Conservation (phyloP, 2,329 filamentous ascomycete genomes). For the Amauroascus verrucosus region DNA sequence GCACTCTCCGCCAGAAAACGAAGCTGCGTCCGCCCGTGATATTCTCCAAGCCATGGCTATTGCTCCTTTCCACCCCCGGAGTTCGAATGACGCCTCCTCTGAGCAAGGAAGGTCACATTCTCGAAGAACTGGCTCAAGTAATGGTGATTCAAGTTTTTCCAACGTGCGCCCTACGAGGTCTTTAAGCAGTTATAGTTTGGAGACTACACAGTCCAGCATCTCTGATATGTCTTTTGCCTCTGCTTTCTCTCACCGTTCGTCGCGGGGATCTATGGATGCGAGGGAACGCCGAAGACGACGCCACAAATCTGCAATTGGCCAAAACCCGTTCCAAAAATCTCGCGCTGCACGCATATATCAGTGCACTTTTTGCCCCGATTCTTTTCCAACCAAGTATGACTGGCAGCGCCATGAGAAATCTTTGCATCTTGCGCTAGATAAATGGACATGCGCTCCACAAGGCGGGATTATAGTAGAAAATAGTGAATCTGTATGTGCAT, state of each 20-base stretch:
- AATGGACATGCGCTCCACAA: constrained; percentile 51
- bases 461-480: constrained; percentile 44
- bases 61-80: constrained; percentile 27
- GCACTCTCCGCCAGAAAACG: constrained; percentile 58
- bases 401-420: constrained; percentile 52
- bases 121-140: constrained; percentile 37
- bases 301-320: constrained; percentile 38
- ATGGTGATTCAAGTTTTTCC: constrained; percentile 41
- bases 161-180: constrained; percentile 45
- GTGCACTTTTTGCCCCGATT: constrained; percentile 50
- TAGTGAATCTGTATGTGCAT: constrained; percentile 47
- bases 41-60: constrained; percentile 51
- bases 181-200: constrained; percentile 44
- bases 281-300: constrained; percentile 50
- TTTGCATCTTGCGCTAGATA: constrained; percentile 46
- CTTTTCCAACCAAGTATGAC: constrained; percentile 49
- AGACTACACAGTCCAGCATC: constrained; percentile 44
- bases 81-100: constrained; percentile 24
- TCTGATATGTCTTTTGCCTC: constrained; percentile 47
- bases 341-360: constrained; percentile 42
- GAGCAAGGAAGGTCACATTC: constrained; percentile 30
- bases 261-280: constrained; percentile 46
- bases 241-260: constrained; percentile 46
- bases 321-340: constrained; percentile 34
- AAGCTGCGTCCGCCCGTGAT: constrained; percentile 54